These are phyloP conservation scores for Erodium texanum DNA, from an alignment of 441 rosid species.

Conservation along the genomic window DNA sequence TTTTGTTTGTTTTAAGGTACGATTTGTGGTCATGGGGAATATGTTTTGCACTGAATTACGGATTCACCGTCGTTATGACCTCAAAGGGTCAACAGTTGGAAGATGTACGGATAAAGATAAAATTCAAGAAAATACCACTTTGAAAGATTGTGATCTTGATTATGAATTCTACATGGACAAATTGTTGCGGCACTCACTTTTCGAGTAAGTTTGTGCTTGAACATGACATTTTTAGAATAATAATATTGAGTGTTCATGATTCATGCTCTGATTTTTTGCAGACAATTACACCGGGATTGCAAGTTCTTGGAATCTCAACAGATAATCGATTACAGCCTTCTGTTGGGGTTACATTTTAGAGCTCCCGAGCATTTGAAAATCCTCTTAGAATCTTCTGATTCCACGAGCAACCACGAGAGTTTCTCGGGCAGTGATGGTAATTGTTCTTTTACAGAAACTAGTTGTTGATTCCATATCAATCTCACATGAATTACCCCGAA, in stretches of 20 bases:
- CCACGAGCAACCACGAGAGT: not conserved
- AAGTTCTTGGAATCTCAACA: constrained; percentile 75
- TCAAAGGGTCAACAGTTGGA: constrained; percentile 85
- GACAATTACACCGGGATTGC: constrained; percentile 72
- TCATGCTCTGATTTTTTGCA: too few relatives aligned
- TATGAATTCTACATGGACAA: constrained; percentile 88
- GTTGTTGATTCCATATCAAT: not conserved
- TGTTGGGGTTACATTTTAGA: constrained; percentile 86
- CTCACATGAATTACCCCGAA: too few relatives aligned
- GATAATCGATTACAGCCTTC: constrained; percentile 89
- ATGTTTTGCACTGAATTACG: constrained; percentile 96
- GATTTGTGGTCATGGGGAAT: constrained; percentile 97
- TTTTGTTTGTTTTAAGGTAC: constrained; percentile 40
- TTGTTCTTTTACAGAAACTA: not conserved
- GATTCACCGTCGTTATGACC: constrained; percentile 85
- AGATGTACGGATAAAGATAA: constrained; percentile 60
- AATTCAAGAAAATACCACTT: constrained; percentile 56
- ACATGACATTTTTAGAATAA: not conserved
- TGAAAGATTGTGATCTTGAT: constrained; percentile 83
- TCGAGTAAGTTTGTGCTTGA: constrained; percentile 40
- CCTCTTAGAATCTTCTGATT: constrained; percentile 41
- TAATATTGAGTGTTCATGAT: too few relatives aligned
- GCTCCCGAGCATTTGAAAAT: constrained; percentile 71
- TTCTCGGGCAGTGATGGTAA: too few relatives aligned
- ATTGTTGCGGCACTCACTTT: constrained; percentile 59